phyloP scores from a whole-genome alignment of 129 eudicot species.

The Chrysanthemum seticuspe region DNA sequence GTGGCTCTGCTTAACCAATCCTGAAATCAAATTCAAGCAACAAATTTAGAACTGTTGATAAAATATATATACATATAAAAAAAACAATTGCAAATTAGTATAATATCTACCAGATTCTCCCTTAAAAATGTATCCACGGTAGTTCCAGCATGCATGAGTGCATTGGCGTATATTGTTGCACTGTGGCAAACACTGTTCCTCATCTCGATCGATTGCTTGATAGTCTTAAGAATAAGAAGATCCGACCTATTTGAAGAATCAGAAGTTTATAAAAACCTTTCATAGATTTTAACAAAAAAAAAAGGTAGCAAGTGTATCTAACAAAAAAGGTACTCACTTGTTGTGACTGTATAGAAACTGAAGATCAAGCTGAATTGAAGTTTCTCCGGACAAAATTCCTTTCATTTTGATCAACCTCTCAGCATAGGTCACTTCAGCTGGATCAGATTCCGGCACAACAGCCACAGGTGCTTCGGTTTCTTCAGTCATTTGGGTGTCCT shows the following conservation, averaged over 20 bases:
- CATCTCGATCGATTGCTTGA: slow-evolving; percentile 96
- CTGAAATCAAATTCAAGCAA: slow-evolving; percentile 35
- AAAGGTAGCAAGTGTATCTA: background rate
- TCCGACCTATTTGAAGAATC: slow-evolving; percentile 61
- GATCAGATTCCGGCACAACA: slow-evolving; percentile 45
- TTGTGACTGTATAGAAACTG: slow-evolving; percentile 95
- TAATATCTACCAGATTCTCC: slow-evolving; percentile 80
- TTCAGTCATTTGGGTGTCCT: slow-evolving; percentile 80
- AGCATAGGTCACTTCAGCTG: slow-evolving; percentile 67
- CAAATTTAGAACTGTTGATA: background rate
- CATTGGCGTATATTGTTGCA: slow-evolving; percentile 95
- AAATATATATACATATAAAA: background rate
- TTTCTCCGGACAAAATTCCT: slow-evolving; percentile 91
- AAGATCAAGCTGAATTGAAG: slow-evolving; percentile 88
- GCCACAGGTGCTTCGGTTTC: slow-evolving; percentile 47
- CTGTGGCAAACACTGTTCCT: slow-evolving; percentile 99
- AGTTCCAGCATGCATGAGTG: slow-evolving; percentile 99
- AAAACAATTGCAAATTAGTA: background rate
- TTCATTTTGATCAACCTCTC: slow-evolving; percentile 75
- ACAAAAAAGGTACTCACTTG: slow-evolving; percentile 54
- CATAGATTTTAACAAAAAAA: background rate
- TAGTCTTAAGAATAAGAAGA: slow-evolving; percentile 90
- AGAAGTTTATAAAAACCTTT: slow-evolving; percentile 9
- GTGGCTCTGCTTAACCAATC: slow-evolving; percentile 99
- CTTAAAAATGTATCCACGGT: slow-evolving; percentile 93